These are phyloP conservation scores for Pythium insidiosum DNA, from an alignment of 352 stramenopile genomes.

Conservation along the genomic window DNA sequence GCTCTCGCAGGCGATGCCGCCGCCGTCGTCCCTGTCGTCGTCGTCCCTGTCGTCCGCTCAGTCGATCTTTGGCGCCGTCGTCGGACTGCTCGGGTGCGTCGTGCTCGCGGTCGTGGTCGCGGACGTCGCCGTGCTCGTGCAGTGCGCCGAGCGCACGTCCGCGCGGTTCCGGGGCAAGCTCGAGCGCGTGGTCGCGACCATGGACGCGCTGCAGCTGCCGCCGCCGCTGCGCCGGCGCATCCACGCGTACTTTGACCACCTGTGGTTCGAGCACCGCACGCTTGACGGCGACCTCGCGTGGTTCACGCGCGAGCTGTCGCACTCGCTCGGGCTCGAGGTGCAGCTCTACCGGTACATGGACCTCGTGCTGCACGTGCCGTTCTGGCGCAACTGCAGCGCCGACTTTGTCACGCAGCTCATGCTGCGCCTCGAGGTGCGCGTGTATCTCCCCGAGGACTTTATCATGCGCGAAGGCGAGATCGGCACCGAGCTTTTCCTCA, in stretches of 20 bases:
- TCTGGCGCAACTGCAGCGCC: slow-evolving; percentile 37
- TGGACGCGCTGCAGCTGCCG: slow-evolving; percentile 43
- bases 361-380: slow-evolving; percentile 45
- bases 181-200: slow-evolving; percentile 52
- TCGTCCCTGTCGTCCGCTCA: too few species aligned
- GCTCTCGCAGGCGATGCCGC: slow-evolving; percentile 10
- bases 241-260: slow-evolving; percentile 60
- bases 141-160: slow-evolving; percentile 41
- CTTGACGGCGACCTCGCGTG: slow-evolving; percentile 37
- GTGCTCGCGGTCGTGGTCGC: slow-evolving; percentile 58
- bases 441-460: slow-evolving; percentile 73
- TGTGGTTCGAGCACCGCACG: slow-evolving; percentile 58
- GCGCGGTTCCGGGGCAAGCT: slow-evolving; percentile 61
- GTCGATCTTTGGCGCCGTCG: slow-evolving; percentile 8
- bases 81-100: slow-evolving; percentile 37
- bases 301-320: slow-evolving; percentile 45
- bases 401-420: slow-evolving; percentile 69
- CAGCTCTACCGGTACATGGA: slow-evolving; percentile 72
- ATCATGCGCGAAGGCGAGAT: slow-evolving; percentile 54
- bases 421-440: slow-evolving; percentile 34
- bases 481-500: slow-evolving; percentile 55
- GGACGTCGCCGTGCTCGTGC: slow-evolving; percentile 51
- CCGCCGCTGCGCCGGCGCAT: slow-evolving; percentile 39
- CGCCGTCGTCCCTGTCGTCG: neutral
- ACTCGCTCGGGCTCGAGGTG: slow-evolving; percentile 57